Base-by-base conservation (phyloP, 306 rosid genomes). In the Castanea sativa region DNA sequence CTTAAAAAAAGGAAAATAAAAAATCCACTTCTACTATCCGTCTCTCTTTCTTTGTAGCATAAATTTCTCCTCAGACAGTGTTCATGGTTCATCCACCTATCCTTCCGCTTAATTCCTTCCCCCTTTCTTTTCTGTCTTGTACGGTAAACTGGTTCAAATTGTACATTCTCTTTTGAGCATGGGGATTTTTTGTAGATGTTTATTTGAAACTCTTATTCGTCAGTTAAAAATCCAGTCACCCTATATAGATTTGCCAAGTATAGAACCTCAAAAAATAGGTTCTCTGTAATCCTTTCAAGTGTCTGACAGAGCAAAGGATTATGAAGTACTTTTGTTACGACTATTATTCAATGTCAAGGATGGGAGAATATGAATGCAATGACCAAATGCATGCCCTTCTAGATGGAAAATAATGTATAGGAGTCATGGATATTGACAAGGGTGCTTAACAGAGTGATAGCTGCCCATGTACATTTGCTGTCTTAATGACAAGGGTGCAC, bases 401-500 rank as follows among this genome's bases (percentile, higher is more conserved):
- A 10, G 72, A n/a, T 67, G 19, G 55, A 56, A 38, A 27, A 20
- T 14, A 32, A 38, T 35, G 69, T 23, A 6, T 9, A 65, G 79
- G 69, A 80, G 71, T 13, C 14, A 41, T 32, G 57, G 71, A 73
- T 43, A n/a, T 55, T 41, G 30, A 8, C 45, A 41, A 41, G 9
- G 55, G 5, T 35, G n/a, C 4, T 45, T 64, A 18, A 74, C 14
- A 15, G 15, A 12, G 68, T 25, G 68, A 18, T n/a, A 53, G 14
- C n/a, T 21, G 13, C 59, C 58, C 29, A 52, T 51, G 6, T 70
- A 60, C 18, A 21, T 70, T 51, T 12, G 45, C 55, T 41, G 75
- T 55, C 65, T 63, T 64, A 53, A 64, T 65, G 21, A 13, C 43
- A 35, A 35, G 38, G 33, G 63, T 55, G 30, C 76, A 79, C 80